phyloP scores from a whole-genome alignment of 2,329 filamentous ascomycete species.

The Zymoseptoria pseudotritici region DNA sequence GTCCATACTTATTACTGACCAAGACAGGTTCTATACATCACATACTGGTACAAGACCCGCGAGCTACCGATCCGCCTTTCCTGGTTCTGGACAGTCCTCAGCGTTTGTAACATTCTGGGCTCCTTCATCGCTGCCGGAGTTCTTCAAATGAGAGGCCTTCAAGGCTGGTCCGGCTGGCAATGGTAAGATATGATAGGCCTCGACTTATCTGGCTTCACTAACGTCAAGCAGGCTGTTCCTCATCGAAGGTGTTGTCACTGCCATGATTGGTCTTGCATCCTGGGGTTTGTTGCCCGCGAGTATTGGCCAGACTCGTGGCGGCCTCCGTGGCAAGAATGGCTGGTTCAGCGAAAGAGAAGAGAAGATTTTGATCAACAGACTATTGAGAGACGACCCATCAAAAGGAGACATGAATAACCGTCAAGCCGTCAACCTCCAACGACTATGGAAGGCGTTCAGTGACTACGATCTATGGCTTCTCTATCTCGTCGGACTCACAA shows the following conservation, averaged over 20 bases:
- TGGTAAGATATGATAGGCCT: slow-evolving; percentile 34
- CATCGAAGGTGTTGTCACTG: slow-evolving; percentile 28
- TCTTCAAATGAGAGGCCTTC: slow-evolving; percentile 34
- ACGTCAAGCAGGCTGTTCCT: slow-evolving; percentile 21
- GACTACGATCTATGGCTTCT: slow-evolving; percentile 37
- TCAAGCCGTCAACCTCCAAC: slow-evolving; percentile 44
- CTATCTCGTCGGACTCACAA: slow-evolving; percentile 14
- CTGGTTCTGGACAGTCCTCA: slow-evolving; percentile 35
- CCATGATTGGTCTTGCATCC: slow-evolving; percentile 23
- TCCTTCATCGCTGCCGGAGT: slow-evolving; percentile 48
- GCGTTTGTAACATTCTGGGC: slow-evolving; percentile 25
- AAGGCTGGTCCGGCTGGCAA: slow-evolving; percentile 16
- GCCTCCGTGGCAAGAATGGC: slow-evolving; percentile 60
- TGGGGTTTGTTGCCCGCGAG: slow-evolving; percentile 38
- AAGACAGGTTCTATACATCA: slow-evolving; percentile 12
- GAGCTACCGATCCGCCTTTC: slow-evolving; percentile 37
- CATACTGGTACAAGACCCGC: slow-evolving; percentile 25
- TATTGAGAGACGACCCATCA: slow-evolving; percentile 52
- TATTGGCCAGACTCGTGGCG: slow-evolving; percentile 53
- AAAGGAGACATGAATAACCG: slow-evolving; percentile 52
- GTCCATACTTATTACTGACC: not conserved
- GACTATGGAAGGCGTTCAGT: slow-evolving; percentile 19
- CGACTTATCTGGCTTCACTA: slow-evolving; percentile 41
- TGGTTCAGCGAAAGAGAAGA: slow-evolving; percentile 52
- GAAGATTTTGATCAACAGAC: slow-evolving; percentile 56